Evolutionary conservation across 2,329 filamentous ascomycete species (phyloP).

Genomic region (Capronia americana): DNA sequence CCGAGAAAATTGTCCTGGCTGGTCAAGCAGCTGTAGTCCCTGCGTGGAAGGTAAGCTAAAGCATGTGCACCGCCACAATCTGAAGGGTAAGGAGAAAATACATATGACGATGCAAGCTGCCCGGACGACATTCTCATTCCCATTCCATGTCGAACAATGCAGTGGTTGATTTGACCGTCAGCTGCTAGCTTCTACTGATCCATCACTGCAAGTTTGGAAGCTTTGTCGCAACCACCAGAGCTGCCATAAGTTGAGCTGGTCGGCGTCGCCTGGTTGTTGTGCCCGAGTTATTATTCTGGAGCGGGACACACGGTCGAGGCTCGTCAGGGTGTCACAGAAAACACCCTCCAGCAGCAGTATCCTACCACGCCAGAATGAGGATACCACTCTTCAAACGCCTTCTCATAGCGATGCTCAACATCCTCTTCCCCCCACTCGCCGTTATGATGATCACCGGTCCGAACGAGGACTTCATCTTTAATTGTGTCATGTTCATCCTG

Average conservation of each 20-base stretch:
- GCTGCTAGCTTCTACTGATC: background rate
- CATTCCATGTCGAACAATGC: background rate
- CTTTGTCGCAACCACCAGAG: background rate
- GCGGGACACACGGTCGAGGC: background rate
- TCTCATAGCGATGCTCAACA: constrained; percentile 47
- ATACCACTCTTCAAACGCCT: constrained; percentile 44
- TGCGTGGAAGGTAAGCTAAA: constrained; percentile 2
- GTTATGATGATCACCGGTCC: constrained; percentile 48
- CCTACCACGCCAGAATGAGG: constrained; percentile 21
- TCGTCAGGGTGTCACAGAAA: no score
- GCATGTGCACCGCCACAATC: constrained; percentile 8
- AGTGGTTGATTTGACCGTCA: background rate
- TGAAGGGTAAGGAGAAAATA: background rate
- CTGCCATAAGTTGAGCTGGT: background rate
- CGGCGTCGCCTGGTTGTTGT: no score
- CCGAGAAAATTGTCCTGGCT: constrained; percentile 1
- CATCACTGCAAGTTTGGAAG: background rate
- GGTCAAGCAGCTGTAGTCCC: constrained; percentile 12
- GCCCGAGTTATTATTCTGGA: no score
- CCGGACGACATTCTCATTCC: background rate
- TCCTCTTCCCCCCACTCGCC: constrained; percentile 50
- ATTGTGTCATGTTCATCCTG: constrained; percentile 50
- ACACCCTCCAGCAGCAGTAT: background rate
- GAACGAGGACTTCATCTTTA: constrained; percentile 46
- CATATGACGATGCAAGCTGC: constrained; percentile 15